Evolutionary conservation across 495 filamentous ascomycete genomes (phyloP).

Genomic region (Xylaria scruposa): DNA sequence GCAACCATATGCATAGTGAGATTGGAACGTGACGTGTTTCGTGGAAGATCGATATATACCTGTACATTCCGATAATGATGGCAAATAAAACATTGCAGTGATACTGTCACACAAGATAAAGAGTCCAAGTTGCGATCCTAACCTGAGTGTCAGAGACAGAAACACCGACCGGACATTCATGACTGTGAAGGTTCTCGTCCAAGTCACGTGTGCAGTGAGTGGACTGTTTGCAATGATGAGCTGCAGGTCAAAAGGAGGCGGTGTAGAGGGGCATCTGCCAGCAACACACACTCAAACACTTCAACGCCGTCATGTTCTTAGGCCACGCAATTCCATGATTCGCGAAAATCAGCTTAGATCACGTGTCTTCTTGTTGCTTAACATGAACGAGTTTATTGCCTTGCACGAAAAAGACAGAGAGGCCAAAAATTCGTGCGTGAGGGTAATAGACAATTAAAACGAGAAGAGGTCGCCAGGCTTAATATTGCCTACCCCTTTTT

Average conservation of each 20-base stretch:
- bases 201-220: conserved; percentile 10
- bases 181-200: neutral
- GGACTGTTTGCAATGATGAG: neutral
- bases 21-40: conserved; percentile 8
- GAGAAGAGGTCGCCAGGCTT: neutral
- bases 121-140: neutral
- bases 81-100: conserved; percentile 10
- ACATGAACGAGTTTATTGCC: neutral
- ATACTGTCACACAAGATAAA: neutral
- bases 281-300: neutral
- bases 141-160: neutral
- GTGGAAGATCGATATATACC: neutral
- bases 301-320: neutral
- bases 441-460: neutral
- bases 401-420: neutral
- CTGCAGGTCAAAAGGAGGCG: conserved; percentile 11
- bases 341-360: neutral
- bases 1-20: conserved; percentile 1
- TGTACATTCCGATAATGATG: neutral
- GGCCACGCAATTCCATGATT: neutral
- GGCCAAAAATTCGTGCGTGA: neutral
- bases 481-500: neutral
- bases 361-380: neutral
- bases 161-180: neutral
- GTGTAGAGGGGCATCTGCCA: neutral